Conservation (phyloP, 2,329 filamentous ascomycete species). For the Penicillium olsonii region DNA sequence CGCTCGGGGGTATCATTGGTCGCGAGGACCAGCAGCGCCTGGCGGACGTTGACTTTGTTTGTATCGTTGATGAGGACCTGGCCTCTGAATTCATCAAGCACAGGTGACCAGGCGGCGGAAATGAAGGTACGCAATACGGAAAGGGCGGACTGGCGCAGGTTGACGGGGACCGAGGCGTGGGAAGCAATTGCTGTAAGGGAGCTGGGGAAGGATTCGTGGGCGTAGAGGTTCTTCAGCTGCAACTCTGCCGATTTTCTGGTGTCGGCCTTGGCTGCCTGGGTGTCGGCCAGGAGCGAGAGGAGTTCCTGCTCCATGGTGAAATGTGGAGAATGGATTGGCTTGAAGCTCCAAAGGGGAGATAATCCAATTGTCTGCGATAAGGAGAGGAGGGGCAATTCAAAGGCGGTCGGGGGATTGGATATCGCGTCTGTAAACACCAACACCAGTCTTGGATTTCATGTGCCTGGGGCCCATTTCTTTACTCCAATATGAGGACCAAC, state of each 20-base stretch:
- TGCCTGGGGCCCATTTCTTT: too few species aligned
- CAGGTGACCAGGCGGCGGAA: constrained; percentile 77
- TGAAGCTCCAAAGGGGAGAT: constrained; percentile 3
- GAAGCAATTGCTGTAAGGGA: constrained; percentile 79
- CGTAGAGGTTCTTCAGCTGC: constrained; percentile 71
- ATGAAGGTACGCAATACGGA: constrained; percentile 81
- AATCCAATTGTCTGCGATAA: constrained; percentile 17
- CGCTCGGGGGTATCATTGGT: constrained; percentile 71
- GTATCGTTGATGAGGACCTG: constrained; percentile 70
- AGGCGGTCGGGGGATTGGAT: too few species aligned
- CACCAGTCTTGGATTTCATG: too few species aligned
- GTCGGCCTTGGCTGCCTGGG: constrained; percentile 73
- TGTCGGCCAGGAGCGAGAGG: constrained; percentile 82
- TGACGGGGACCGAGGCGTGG: constrained; percentile 70
- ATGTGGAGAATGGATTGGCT: constrained; percentile 9
- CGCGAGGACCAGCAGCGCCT: constrained; percentile 74
- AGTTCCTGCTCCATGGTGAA: constrained; percentile 84
- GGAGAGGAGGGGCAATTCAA: constrained; percentile 17
- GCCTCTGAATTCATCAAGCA: constrained; percentile 70
- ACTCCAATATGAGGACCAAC: too few species aligned
- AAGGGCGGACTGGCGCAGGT: constrained; percentile 81
- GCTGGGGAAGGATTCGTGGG: constrained; percentile 70
- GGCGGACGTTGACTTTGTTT: constrained; percentile 72
- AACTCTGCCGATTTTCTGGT: constrained; percentile 84
- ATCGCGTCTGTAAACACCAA: too few species aligned